Base-by-base conservation (phyloP, 352 stramenopile species). In the Lagenidium sp. region DNA sequence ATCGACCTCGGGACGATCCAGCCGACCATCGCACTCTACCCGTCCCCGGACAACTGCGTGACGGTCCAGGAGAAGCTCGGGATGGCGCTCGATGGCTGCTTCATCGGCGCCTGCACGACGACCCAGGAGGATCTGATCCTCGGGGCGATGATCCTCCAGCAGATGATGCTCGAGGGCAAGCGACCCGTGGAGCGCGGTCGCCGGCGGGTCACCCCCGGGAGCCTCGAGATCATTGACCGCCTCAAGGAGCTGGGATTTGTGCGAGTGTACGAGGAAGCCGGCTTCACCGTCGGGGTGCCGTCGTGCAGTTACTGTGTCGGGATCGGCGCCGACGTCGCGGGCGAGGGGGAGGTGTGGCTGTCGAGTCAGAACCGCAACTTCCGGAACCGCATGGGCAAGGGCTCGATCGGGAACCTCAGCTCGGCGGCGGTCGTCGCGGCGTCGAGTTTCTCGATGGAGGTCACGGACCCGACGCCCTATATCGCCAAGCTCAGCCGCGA, bases 311-410 rank as follows among this genome's bases (percentile, higher is more conserved):
- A 84, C 65, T 90, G 78, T 45, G 72, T 90, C 6, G 78, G 78
- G 13, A 90, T 90, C 48, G 78, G 70, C 22, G 78, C 78, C 11
- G 78, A 90, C 43, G 78, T 90, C 0, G 78, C 78, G 10, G 74
- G 57, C 0, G 75, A 85, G 35, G 59, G 53, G 45, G 78, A 90
- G 28, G 78, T 90, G 41, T 90, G 78, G 78, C 68, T 90, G 19
- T 82, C 65, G 19, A 85, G 68, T 32, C 78, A 90, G 58, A 90
- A 90, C 68, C 75, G 78, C 40, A 90, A 90, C 67, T 90, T 86
- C 53, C 75, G 71, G 47, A 90, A 90, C 56, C 78, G 78, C 30
- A 90, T 90, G 78, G 78, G 78, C 48, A 81, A 68, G 43, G 78
- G 78, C n/a, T 82, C 69, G 6, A 86, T 90, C 28, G 78, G 72